Conservation (phyloP, 331 rosid species). For the Pyrus hybrid region DNA sequence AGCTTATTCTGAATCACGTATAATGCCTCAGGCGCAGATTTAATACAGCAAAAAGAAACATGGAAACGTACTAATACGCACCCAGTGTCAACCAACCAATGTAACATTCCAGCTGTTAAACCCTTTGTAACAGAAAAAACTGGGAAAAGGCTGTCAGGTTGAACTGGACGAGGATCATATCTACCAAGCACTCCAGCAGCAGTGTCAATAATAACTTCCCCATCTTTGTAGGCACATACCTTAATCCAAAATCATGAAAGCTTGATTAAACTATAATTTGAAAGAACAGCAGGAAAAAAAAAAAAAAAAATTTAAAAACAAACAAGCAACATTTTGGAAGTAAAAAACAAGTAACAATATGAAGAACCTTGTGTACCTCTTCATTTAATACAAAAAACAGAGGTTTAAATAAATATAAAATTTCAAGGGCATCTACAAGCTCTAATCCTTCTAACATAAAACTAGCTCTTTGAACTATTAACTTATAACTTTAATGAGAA, state of each 20-base stretch:
- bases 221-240: constrained; percentile 99
- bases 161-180: constrained; percentile 99
- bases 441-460: not conserved
- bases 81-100: constrained; percentile 96
- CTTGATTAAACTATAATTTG: not conserved
- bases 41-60: not conserved
- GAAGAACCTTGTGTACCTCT: not conserved
- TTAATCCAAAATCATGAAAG: constrained; percentile 25
- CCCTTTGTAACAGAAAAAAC: constrained; percentile 95
- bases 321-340: not conserved
- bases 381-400: not conserved
- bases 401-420: not conserved
- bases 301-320: not conserved
- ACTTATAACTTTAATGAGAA: not conserved
- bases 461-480: not conserved
- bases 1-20: not conserved
- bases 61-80: constrained; percentile 26
- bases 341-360: too few relatives aligned
- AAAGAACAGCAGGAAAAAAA: not conserved
- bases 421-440: not conserved
- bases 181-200: constrained; percentile 97
- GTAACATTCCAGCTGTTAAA: constrained; percentile 92
- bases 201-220: constrained; percentile 88
- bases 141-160: constrained; percentile 88
- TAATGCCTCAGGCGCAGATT: too few relatives aligned